Base-by-base conservation (phyloP, 2,329 filamentous ascomycete genomes). In the Hypoxylon sp. region DNA sequence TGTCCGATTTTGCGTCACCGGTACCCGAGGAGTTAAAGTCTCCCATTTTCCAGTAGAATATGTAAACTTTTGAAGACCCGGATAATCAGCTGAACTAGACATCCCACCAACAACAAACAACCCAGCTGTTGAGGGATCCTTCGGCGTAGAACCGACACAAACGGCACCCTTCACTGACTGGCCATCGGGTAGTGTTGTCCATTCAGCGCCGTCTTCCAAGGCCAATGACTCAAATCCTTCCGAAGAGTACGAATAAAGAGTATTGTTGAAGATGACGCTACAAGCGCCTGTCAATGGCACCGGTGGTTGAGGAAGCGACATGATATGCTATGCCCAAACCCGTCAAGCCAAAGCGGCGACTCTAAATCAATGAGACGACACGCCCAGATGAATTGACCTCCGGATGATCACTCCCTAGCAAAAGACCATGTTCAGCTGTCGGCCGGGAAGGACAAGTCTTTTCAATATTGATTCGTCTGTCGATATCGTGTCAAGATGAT, bases 101-200 rank as follows among this genome's bases (percentile, higher is more conserved):
- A 84, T 87, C 53, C 95, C 95, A 73, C 95, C 95, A 39, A 98
- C 89, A 51, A 98, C 86, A 77, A 91, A 97, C 31, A 98, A 85
- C 27, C 87, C 91, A 3, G 91, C 85, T 56, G 87, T 81, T 44
- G 84, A 82, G 17, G 85, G 77, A 69, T 92, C 85, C 19, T 85
- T 85, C 21, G 90, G 85, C 24, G 85, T 87, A 39, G 89, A 90
- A 61, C 89, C 90, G 21, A 97, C 91, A 80, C 95, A 98, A 6
- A 89, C 88, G 44, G 88, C 93, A 50, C 92, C 93, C 1, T 88
- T 89, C 21, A 97, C 92, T 17, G 89, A 83, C 67, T 90, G 86
- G 53, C 93, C 93, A 77, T 86, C 86, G 0, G 85, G 75, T 72
- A 96, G 79, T 72, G 84, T 78, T 70, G 86, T 82, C 95, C 95